A percentile compares a stretch with the other conserved stretches of the same genome.
phyloP scores from a whole-genome alignment of 495 filamentous ascomycete species.

The Corynascus novoguineensis region DNA sequence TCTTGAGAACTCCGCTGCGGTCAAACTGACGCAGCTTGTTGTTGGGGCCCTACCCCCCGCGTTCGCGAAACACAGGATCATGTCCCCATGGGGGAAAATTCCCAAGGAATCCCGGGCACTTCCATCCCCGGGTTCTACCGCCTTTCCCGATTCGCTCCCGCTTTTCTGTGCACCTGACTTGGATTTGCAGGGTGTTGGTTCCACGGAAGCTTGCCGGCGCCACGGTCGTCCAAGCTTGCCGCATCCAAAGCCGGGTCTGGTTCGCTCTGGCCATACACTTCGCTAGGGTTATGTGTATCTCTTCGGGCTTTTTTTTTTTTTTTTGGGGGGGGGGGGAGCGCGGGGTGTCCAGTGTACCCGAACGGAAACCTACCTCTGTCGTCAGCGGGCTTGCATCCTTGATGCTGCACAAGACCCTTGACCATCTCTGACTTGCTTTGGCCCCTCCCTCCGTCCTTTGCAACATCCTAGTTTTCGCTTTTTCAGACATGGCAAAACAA shows the following conservation, averaged over 20 bases:
- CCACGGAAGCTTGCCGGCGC: conserved; percentile 5
- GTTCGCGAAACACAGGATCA: background rate
- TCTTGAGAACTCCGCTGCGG: background rate
- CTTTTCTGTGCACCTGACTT: background rate
- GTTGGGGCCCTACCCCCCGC: too few species aligned
- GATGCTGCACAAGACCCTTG: background rate
- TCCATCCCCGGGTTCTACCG: background rate
- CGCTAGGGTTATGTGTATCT: background rate
- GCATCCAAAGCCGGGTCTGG: conserved; percentile 5
- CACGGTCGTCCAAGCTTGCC: background rate
- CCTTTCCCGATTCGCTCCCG: conserved; percentile 9
- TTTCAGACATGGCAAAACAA: background rate
- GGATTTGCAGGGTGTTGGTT: too few species aligned
- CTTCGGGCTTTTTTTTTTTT: conserved; percentile 9
- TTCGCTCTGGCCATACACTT: too few species aligned
- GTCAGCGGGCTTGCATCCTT: conserved; percentile 11
- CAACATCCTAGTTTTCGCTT: background rate
- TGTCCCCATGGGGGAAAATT: background rate
- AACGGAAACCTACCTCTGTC: conserved; percentile 7
- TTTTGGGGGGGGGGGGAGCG: background rate
- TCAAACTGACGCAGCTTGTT: too few species aligned
- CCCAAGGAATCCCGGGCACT: background rate
- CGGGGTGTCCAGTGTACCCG: background rate
- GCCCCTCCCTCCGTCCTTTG: too few species aligned
- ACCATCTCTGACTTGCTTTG: background rate